Base-by-base conservation (phyloP, 2,329 filamentous ascomycete species). In the Calonectria hongkongensis region DNA sequence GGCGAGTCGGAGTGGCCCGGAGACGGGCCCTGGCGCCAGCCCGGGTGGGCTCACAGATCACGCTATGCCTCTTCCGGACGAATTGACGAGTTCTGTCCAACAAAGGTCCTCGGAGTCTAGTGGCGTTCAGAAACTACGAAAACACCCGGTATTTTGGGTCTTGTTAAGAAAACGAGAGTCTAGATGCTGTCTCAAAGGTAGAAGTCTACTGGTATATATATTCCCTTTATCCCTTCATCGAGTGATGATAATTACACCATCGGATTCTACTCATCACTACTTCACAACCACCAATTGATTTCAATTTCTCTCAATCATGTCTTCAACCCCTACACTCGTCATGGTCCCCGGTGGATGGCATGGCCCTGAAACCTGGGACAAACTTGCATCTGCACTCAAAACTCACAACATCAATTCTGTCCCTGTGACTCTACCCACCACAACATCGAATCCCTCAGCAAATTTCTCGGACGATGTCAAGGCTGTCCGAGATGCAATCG, bases 331-430 rank as follows among this genome's bases (percentile, higher is more conserved):
- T 7, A 81, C 79, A 0, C 65, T 89, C 0, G 71, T 90, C 68
- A 83, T 89, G 25, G 81, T 90, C 1, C 87, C 83, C 2, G 88
- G 88, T 6, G 83, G 86, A 30, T 89, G 88, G 87, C 88, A 89
- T 69, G 76, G 71, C 6, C 78, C 86, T 1, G 80, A 75, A 15
- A 84, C 79, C 72, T 87, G 84, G 79, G 72, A 80, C 70, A 82
- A 82, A 50, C 66, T 87, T 66, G 80, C 79, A 15, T 76, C 81
- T 1, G 72, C 82, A 30, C 78, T 88, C 33, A 71, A 83, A 66
- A 65, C 76, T n/a, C 72, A 83, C 7, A 70, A 80, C 30, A 78
- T 83, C 50, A 82, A 78, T 69, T 85, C 83, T 71, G 72, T 84
- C 58, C 16, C 81, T 2, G 78, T 88, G 18, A 75, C 81, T 4